phyloP scores from a whole-genome alignment of 768 basidiomycete genomes.

The Pisolithus microcarpus region DNA sequence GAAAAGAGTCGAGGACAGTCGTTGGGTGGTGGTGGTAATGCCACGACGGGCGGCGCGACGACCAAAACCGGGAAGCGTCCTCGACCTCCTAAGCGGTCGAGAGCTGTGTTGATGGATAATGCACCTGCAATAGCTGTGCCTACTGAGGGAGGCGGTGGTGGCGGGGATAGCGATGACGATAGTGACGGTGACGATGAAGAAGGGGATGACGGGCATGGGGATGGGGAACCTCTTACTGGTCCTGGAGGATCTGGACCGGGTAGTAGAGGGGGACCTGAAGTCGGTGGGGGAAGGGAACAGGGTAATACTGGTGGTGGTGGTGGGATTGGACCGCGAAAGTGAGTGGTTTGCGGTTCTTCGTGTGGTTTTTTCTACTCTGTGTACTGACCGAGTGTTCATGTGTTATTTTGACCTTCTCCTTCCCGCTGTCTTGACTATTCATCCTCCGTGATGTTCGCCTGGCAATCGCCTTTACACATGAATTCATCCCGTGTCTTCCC shows the following conservation, averaged over 20 bases:
- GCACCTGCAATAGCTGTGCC: too few species aligned
- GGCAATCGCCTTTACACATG: too few species aligned
- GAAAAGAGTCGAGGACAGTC: background rate
- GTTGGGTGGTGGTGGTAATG: too few species aligned
- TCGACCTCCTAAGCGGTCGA: slow-evolving; percentile 18
- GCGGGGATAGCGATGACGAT: slow-evolving; percentile 20
- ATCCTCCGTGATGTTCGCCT: background rate
- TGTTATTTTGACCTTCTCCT: background rate
- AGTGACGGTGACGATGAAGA: slow-evolving; percentile 20
- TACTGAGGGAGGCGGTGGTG: background rate
- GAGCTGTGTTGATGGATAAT: too few species aligned
- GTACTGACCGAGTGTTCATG: background rate
- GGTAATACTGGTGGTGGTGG: background rate
- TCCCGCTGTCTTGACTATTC: background rate
- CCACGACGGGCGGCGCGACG: background rate
- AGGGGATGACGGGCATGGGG: background rate
- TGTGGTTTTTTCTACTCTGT: background rate
- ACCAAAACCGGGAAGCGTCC: slow-evolving; percentile 15
- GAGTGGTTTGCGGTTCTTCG: slow-evolving; percentile 6
- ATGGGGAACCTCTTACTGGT: slow-evolving; percentile 10
- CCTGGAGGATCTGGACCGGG: background rate
- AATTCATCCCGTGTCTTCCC: too few species aligned
- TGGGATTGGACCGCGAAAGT: slow-evolving; percentile 20
- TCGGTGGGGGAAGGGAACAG: too few species aligned
- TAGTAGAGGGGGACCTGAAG: background rate